A percentile compares a stretch with the other conserved stretches of the same genome.
Conservation (phyloP, 1,284 basidiomycete genomes). For the Peniophora sp. region DNA sequence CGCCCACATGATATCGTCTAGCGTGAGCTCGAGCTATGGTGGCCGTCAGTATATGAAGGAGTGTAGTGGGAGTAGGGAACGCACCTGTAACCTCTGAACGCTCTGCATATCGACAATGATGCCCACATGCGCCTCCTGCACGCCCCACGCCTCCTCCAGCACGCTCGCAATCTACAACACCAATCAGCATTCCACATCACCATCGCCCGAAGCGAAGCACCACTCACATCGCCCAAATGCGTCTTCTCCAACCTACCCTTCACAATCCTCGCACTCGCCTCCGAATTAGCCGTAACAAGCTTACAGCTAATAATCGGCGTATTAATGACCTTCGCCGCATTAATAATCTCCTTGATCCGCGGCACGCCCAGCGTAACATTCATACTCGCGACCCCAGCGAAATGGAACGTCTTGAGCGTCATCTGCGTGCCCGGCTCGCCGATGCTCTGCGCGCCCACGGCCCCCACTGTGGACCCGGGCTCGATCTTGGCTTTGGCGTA, state of each 20-base stretch:
- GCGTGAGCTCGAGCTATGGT: conserved; percentile 77
- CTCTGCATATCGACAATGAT: conserved; percentile 90
- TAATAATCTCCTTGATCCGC: conserved; percentile 99
- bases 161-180: conserved; percentile 75
- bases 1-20: conserved; percentile 91
- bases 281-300: conserved; percentile 77
- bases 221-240: conserved; percentile 79
- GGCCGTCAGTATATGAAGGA: conserved; percentile 2
- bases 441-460: conserved; percentile 98
- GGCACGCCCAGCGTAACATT: conserved; percentile 99
- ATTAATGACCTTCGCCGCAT: conserved; percentile 93
- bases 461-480: conserved; percentile 95
- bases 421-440: conserved; percentile 99
- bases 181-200: conserved; percentile 5
- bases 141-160: conserved; percentile 94
- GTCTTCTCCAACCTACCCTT: conserved; percentile 97
- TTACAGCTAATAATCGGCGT: conserved; percentile 98
- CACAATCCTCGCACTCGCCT: conserved; percentile 92
- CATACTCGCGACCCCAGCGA: conserved; percentile 99
- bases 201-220: not conserved
- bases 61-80: conserved; percentile 9
- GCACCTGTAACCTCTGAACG: conserved; percentile 83
- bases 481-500: conserved; percentile 94
- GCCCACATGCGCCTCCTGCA: conserved; percentile 88
- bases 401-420: conserved; percentile 99